Evolutionary conservation across 306 rosid genomes (phyloP), one percentile per base, ranked within the genome.

Genomic region (Trifolium pratense): DNA sequence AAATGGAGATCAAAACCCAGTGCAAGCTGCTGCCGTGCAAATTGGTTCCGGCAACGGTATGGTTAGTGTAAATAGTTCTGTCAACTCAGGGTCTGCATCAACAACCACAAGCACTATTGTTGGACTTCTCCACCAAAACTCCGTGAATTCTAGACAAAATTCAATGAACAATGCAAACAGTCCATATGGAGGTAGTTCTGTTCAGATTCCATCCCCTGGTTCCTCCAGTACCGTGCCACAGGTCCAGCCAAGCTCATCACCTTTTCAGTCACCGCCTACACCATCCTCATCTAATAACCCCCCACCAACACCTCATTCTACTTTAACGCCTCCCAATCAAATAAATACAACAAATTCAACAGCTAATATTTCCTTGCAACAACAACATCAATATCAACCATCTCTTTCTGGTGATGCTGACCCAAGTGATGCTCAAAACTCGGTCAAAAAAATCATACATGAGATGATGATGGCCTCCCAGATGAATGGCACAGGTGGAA

Each of bases 101-200:
- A 81, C 96, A 74, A 79, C 91, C 64, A 78, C 97, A 49, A 95
- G 97, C 85, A 91, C 99, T 69, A 95, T 95, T 67, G 99, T 83
- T 71, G 99, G 99, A 56, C 93, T 95, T 74, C 93, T 95, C 57
- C 97, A 91, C 78, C 99, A 95, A 72, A 92, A 95, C 80, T 95
- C 99, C 4, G 89, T 95, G 91, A 91, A 91, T 73, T 86, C 93
- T 74, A 84, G 99, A 77, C 97, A 82, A 75, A 91, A 39, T 80
- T 80, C 94, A 8, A 80, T 89, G 88, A 87, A 87, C 79, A 91
- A 91, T 79, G 87, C 92, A 72, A 83, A 75, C 88, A 94, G 92
- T 79, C 96, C 97, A 5, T 91, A 94, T 66, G 98, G 96, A 48
- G 96, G 92, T 63, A 80, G 77, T 74, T 84, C 95, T 67, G 92